A percentile compares a stretch with the other conserved stretches of the same genome.
Evolutionary conservation across 352 stramenopile genomes (phyloP).

Genomic region (Globisporangium mamillatum): DNA sequence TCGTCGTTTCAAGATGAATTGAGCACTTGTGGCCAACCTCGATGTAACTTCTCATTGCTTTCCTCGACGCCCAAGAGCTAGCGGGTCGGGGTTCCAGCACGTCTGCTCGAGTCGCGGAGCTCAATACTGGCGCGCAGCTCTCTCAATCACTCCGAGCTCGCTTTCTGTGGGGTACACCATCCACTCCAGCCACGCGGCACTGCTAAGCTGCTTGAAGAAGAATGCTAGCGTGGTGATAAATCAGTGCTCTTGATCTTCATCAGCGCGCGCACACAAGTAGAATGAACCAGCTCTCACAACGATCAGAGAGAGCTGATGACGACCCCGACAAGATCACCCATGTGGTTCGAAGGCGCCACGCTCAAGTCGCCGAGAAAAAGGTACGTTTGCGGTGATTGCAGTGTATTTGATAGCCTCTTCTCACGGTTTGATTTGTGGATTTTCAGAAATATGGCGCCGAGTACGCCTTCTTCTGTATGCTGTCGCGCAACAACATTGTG

Average conservation of each 20-base stretch:
- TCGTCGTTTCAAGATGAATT: slow-evolving; percentile 11
- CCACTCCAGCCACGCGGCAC: background rate
- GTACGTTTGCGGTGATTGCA: slow-evolving; percentile 2
- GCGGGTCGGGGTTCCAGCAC: background rate
- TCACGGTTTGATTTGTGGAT: background rate
- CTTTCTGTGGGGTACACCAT: background rate
- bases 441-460: slow-evolving; percentile 45
- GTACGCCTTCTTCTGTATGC: slow-evolving; percentile 34
- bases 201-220: slow-evolving; percentile 2
- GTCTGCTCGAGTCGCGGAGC: background rate
- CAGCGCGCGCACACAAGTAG: background rate
- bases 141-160: background rate
- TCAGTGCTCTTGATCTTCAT: background rate
- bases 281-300: slow-evolving; percentile 8
- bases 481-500: slow-evolving; percentile 47
- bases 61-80: background rate
- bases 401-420: background rate
- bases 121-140: background rate
- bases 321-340: slow-evolving; percentile 11
- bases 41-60: background rate
- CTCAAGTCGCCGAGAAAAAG: slow-evolving; percentile 16
- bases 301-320: slow-evolving; percentile 10
- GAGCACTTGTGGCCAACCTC: background rate
- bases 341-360: slow-evolving; percentile 3
- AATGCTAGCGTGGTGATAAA: slow-evolving; percentile 11